Conservation (phyloP, 768 basidiomycete species). For the Mycena epipterygia region DNA sequence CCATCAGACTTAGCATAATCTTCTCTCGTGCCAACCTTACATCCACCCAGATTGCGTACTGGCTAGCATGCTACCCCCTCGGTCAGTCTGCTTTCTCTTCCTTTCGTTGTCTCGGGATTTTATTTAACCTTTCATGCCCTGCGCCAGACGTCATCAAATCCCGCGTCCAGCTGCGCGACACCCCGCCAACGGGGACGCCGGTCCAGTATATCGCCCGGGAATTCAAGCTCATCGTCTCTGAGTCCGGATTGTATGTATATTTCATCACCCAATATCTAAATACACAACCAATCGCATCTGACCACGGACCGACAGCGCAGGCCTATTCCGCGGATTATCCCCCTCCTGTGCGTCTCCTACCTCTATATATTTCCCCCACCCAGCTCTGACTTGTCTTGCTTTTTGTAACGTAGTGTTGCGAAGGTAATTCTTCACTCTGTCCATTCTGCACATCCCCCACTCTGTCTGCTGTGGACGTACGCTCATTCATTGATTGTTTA, state of each 20-base stretch:
- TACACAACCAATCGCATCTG: not conserved
- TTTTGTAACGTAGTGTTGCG: slow-evolving; percentile 72
- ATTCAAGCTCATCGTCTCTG: slow-evolving; percentile 72
- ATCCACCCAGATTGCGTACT: slow-evolving; percentile 80
- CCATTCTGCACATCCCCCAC: not conserved
- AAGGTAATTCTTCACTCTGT: slow-evolving; percentile 56
- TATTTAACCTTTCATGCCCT: not conserved
- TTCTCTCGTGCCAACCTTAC: slow-evolving; percentile 14
- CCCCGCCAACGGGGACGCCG: slow-evolving; percentile 81
- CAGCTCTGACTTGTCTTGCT: not conserved
- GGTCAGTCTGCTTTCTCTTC: slow-evolving; percentile 55
- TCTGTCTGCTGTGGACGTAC: no score
- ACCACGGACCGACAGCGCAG: slow-evolving; percentile 59
- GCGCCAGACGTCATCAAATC: slow-evolving; percentile 89
- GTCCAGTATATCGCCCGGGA: slow-evolving; percentile 84
- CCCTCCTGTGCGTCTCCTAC: slow-evolving; percentile 73
- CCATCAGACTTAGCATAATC: not conserved
- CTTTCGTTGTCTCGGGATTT: not conserved
- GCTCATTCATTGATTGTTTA: no score
- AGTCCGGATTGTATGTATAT: slow-evolving; percentile 76
- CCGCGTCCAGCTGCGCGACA: slow-evolving; percentile 82
- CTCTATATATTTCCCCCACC: not conserved
- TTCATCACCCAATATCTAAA: not conserved
- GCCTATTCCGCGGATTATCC: slow-evolving; percentile 80
- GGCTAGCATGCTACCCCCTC: slow-evolving; percentile 94